These are phyloP conservation scores for Sugiyamaella neomexicana DNA, from an alignment of 1,139 yeast species.

Conservation along the genomic window DNA sequence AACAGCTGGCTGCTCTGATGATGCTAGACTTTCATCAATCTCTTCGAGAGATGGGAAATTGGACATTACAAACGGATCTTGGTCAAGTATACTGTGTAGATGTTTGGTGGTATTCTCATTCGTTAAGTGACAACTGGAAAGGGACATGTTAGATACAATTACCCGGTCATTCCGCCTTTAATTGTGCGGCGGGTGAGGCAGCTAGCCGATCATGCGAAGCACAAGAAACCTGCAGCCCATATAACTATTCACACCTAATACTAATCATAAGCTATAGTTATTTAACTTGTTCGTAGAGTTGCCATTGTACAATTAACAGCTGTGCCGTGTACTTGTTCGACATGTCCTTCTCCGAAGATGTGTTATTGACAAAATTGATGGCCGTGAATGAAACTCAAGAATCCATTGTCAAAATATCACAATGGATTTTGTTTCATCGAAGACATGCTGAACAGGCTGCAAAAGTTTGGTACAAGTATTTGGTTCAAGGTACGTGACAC, in stretches of 20 bases:
- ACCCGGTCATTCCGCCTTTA: background rate
- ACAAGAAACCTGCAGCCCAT: too few relatives aligned
- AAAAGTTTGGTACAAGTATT: constrained; percentile 57
- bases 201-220: too few relatives aligned
- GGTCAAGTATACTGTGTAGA: background rate
- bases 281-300: background rate
- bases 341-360: constrained; percentile 65
- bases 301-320: too few relatives aligned
- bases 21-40: constrained; percentile 39
- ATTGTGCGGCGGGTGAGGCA: too few relatives aligned
- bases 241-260: too few relatives aligned
- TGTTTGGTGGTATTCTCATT: background rate
- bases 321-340: background rate
- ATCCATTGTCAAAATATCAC: constrained; percentile 77
- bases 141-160: background rate
- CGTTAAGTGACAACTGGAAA: too few relatives aligned
- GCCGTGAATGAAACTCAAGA: constrained; percentile 76
- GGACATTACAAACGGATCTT: constrained; percentile 41
- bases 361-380: constrained; percentile 56
- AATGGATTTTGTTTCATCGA: constrained; percentile 79
- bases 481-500: constrained; percentile 32
- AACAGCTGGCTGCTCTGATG: constrained; percentile 30
- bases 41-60: constrained; percentile 82
- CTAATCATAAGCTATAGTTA: background rate
- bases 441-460: constrained; percentile 63